phyloP scores from a whole-genome alignment of 1,139 yeast genomes.

The Magnusiomyces fungicola region DNA sequence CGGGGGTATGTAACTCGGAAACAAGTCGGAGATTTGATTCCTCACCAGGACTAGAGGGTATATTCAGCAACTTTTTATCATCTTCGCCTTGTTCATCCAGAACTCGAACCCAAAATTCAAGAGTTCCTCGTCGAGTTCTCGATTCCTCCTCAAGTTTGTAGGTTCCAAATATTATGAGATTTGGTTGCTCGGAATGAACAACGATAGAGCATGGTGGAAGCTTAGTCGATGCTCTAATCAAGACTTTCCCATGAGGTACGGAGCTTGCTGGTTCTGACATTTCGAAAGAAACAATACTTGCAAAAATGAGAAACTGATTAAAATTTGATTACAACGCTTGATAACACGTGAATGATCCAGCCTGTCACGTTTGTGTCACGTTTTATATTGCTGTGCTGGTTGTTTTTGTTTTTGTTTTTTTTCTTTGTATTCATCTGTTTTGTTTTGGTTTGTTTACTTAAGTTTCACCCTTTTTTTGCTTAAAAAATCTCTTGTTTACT shows the following conservation, averaged over 20 bases:
- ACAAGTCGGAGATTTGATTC: neutral
- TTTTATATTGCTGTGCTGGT: neutral
- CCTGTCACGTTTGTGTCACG: too few relatives aligned
- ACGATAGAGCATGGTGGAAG: constrained; percentile 82
- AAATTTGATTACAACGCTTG: too few relatives aligned
- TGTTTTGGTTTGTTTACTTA: too few relatives aligned
- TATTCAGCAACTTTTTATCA: constrained; percentile 14
- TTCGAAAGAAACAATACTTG: neutral
- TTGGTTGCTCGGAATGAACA: constrained; percentile 45
- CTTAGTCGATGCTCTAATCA: constrained; percentile 30
- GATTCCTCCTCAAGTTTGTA: constrained; percentile 59
- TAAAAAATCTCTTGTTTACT: too few relatives aligned
- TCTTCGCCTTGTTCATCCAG: constrained; percentile 17
- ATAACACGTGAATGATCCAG: too few relatives aligned
- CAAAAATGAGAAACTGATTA: too few relatives aligned
- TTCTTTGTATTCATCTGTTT: neutral
- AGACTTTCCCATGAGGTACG: constrained; percentile 6
- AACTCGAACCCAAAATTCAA: constrained; percentile 49
- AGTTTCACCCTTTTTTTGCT: too few relatives aligned
- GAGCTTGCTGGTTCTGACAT: neutral
- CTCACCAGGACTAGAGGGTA: neutral
- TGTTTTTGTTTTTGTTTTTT: too few relatives aligned
- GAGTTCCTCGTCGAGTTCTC: constrained; percentile 59
- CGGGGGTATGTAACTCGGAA: constrained; percentile 33
- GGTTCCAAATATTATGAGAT: constrained; percentile 61